Percentiles rank a stretch among this genome's conserved stretches.
These are phyloP conservation scores for Phycomyces blakesleeanus DNA, from an alignment of 192 early-diverging fungal species.

Conservation along the genomic window DNA sequence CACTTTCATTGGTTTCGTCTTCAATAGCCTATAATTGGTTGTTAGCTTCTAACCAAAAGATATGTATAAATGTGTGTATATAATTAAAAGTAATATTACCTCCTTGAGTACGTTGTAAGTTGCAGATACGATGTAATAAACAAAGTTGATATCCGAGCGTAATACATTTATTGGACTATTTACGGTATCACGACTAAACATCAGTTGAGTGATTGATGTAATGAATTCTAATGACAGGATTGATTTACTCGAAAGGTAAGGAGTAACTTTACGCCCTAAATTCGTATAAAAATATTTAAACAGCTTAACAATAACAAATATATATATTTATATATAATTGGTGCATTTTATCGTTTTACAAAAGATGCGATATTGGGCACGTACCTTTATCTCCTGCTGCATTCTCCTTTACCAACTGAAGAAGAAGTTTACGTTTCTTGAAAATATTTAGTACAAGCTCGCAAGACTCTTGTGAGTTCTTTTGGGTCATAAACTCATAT, in stretches of 20 bases:
- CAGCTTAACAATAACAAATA: background rate
- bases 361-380: too few species aligned
- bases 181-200: constrained; percentile 26
- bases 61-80: too few species aligned
- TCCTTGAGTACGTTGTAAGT: constrained; percentile 30
- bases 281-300: background rate
- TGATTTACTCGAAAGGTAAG: constrained; percentile 25
- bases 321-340: too few species aligned
- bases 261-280: constrained; percentile 27
- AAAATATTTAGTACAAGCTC: constrained; percentile 43
- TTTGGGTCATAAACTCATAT: constrained; percentile 23
- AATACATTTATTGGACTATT: constrained; percentile 12
- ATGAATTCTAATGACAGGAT: constrained; percentile 37
- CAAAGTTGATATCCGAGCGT: constrained; percentile 41
- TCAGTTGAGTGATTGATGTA: constrained; percentile 32
- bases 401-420: constrained; percentile 44
- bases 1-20: constrained; percentile 4
- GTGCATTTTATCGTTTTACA: too few species aligned
- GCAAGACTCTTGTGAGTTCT: constrained; percentile 20
- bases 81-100: constrained; percentile 22
- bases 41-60: too few species aligned
- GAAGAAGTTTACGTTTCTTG: constrained; percentile 39
- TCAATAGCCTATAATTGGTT: constrained; percentile 9
- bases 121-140: constrained; percentile 43
- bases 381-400: constrained; percentile 40